These are phyloP conservation scores for Pythium myriotylum DNA, from an alignment of 352 stramenopile genomes.

Conservation along the genomic window DNA sequence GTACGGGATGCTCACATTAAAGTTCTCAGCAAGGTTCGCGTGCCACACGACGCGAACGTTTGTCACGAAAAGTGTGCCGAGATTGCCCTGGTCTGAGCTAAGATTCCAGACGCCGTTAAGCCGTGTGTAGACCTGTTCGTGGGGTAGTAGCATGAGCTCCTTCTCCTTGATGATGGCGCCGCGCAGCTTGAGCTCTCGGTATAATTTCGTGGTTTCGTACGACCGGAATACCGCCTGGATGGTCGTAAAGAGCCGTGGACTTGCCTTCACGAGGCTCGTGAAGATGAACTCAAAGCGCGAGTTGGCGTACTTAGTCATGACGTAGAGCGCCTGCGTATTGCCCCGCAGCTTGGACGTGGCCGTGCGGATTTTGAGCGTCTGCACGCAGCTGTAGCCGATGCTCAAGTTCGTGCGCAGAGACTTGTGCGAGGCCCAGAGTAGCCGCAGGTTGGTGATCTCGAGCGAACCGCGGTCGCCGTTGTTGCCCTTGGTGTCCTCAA, in stretches of 20 bases:
- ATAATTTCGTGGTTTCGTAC: conserved; percentile 93
- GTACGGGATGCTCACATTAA: conserved; percentile 95
- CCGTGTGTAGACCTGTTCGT: conserved; percentile 90
- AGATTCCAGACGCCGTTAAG: conserved; percentile 92
- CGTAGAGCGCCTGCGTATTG: conserved; percentile 90
- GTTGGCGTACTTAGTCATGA: conserved; percentile 90
- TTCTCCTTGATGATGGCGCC: conserved; percentile 92
- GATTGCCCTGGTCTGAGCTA: conserved; percentile 91
- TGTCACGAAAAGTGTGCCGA: conserved; percentile 92
- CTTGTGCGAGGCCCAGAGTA: conserved; percentile 92
- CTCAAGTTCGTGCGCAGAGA: conserved; percentile 84
- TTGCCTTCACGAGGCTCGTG: conserved; percentile 92
- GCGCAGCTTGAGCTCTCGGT: conserved; percentile 92
- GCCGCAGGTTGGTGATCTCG: conserved; percentile 91
- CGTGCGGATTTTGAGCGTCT: conserved; percentile 89
- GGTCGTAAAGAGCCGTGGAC: conserved; percentile 91
- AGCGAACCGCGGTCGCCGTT: conserved; percentile 90
- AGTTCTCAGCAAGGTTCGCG: conserved; percentile 92
- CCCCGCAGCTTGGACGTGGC: conserved; percentile 90
- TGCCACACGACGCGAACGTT: conserved; percentile 94
- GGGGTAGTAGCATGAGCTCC: conserved; percentile 82
- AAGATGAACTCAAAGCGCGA: conserved; percentile 94
- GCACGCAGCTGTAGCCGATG: conserved; percentile 84
- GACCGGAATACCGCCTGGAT: conserved; percentile 92
- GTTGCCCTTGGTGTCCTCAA: conserved; percentile 95